These are phyloP conservation scores for Aspergillus steynii DNA, from an alignment of 495 filamentous ascomycete species.

Conservation along the genomic window DNA sequence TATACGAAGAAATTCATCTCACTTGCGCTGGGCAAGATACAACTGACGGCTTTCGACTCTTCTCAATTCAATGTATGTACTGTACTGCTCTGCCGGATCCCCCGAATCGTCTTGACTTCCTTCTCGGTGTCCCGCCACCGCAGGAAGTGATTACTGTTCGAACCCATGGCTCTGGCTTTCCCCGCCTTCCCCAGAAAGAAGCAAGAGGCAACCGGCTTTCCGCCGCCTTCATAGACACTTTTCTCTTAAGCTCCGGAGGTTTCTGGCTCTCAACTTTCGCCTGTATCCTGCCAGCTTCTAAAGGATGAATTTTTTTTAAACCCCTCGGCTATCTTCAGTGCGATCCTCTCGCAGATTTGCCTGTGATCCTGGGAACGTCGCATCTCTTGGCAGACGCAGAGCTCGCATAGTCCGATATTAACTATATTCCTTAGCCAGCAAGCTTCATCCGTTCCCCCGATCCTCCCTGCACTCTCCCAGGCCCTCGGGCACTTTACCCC, in stretches of 20 bases:
- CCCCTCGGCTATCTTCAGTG: background rate
- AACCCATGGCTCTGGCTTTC: background rate
- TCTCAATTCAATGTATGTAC: background rate
- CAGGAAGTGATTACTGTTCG: background rate
- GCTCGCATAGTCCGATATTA: slow-evolving; percentile 17
- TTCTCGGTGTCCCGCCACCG: no score
- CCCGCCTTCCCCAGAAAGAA: background rate
- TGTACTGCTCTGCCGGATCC: background rate
- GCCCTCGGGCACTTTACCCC: slow-evolving; percentile 21
- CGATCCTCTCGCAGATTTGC: background rate
- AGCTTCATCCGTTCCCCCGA: slow-evolving; percentile 45
- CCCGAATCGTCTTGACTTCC: no score
- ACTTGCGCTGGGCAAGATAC: background rate
- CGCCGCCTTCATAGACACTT: background rate
- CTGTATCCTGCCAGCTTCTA: background rate
- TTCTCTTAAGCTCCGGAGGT: background rate
- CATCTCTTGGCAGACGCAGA: slow-evolving; percentile 18
- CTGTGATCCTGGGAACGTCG: background rate
- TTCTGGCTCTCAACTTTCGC: background rate
- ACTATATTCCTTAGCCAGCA: slow-evolving; percentile 13
- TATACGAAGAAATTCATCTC: background rate
- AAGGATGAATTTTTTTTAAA: background rate
- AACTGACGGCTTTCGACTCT: background rate
- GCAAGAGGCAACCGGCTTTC: background rate
- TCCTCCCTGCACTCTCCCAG: slow-evolving; percentile 15